Percentiles rank a stretch among this genome's conserved stretches.
phyloP scores from a whole-genome alignment of 306 rosid genomes.

The Trifolium pratense region DNA sequence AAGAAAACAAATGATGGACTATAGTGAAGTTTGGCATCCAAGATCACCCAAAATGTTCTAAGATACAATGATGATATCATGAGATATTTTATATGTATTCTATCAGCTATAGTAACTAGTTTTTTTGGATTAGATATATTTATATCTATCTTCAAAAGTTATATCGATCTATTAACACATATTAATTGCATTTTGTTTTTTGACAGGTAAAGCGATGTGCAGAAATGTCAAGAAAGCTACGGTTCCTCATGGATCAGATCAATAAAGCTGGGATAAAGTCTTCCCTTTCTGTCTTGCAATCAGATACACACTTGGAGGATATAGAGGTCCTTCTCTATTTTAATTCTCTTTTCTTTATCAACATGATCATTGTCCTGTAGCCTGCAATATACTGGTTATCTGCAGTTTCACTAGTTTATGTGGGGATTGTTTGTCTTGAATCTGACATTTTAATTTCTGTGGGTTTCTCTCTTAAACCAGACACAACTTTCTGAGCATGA shows the following conservation, averaged over 20 bases:
- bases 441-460: slow-evolving; percentile 40
- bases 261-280: slow-evolving; percentile 77
- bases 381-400: slow-evolving; percentile 30
- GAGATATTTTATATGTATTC: slow-evolving; percentile 9
- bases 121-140: slow-evolving; percentile 18
- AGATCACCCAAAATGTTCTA: background rate
- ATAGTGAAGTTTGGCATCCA: slow-evolving; percentile 3
- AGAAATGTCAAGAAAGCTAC: slow-evolving; percentile 96
- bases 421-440: slow-evolving; percentile 40
- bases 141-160: slow-evolving; percentile 8
- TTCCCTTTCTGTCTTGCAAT: slow-evolving; percentile 59
- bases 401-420: slow-evolving; percentile 21
- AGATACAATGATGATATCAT: slow-evolving; percentile 4
- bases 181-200: slow-evolving; percentile 39
- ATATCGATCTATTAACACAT: background rate
- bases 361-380: slow-evolving; percentile 31
- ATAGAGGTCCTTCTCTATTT: slow-evolving; percentile 72
- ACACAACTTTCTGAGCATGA: slow-evolving; percentile 92
- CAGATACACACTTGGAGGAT: slow-evolving; percentile 80
- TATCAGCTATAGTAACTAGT: background rate
- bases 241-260: slow-evolving; percentile 91
- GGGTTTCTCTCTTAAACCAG: slow-evolving; percentile 54
- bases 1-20: slow-evolving; percentile 14
- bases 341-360: slow-evolving; percentile 24
- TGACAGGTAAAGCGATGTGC: slow-evolving; percentile 96